phyloP scores from a whole-genome alignment of 176 grass and related monocot species.

The Zea mays region Zm-B73-REFERENCE-NAM-5.0 NC_050102.1:148941001-148941500 shows the following conservation, averaged over 20 bases:
- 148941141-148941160: neutral
- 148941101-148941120: neutral
- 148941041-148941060: neutral
- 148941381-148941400: too few relatives aligned
- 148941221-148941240: neutral
- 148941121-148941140: neutral
- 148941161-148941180: neutral
- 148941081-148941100: neutral
- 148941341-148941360: neutral
- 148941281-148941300: too few relatives aligned
- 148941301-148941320: neutral
- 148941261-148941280: too few relatives aligned
- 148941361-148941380: neutral
- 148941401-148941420: neutral
- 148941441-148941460: neutral
- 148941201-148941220: neutral
- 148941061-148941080: neutral
- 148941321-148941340: neutral
- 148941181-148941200: neutral
- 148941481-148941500: neutral
- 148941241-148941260: neutral
- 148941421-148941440: neutral
- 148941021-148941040: neutral
- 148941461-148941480: neutral
- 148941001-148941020: neutral